Evolutionary conservation across 768 basidiomycete species (phyloP).

Genomic region (Sarcomyxa edulis): DNA sequence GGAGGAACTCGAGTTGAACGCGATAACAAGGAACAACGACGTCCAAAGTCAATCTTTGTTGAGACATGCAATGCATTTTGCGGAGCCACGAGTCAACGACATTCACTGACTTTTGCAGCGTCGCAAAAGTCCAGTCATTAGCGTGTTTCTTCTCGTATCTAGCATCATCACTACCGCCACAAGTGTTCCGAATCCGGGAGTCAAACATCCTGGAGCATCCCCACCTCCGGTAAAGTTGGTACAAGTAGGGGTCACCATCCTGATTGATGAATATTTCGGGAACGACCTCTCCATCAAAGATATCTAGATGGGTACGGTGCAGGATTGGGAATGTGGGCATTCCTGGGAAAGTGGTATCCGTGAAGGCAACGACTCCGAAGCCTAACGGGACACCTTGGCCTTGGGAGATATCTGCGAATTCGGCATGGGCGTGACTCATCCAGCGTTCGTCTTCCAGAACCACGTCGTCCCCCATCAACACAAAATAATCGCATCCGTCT

Average conservation of each 20-base stretch:
- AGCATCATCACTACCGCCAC: conserved; percentile 41
- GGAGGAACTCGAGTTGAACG: conserved; percentile 38
- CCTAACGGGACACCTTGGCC: conserved; percentile 31
- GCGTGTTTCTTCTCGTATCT: conserved; percentile 43
- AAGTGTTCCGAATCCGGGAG: conserved; percentile 33
- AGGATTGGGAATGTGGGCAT: conserved; percentile 61
- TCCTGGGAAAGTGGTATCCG: conserved; percentile 47
- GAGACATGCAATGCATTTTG: conserved; percentile 11
- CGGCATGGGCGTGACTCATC: conserved; percentile 36
- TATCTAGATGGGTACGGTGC: conserved; percentile 49
- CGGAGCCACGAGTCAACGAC: conserved; percentile 31
- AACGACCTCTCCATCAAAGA: conserved; percentile 45
- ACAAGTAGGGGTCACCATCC: conserved; percentile 54
- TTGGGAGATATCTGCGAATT: conserved; percentile 30
- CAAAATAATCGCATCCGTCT: conserved; percentile 44
- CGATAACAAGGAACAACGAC: conserved; percentile 54
- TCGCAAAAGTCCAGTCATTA: conserved; percentile 42
- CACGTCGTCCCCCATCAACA: conserved; percentile 54
- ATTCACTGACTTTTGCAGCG: conserved; percentile 35
- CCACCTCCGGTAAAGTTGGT: conserved; percentile 57
- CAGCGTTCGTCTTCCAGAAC: conserved; percentile 44
- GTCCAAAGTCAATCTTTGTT: conserved; percentile 44
- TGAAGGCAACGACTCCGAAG: conserved; percentile 55
- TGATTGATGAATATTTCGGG: conserved; percentile 53
- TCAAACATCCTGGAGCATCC: conserved; percentile 41